Base-by-base conservation (phyloP, 2,329 filamentous ascomycete species). In the Sphaerulina vaccinii region DNA sequence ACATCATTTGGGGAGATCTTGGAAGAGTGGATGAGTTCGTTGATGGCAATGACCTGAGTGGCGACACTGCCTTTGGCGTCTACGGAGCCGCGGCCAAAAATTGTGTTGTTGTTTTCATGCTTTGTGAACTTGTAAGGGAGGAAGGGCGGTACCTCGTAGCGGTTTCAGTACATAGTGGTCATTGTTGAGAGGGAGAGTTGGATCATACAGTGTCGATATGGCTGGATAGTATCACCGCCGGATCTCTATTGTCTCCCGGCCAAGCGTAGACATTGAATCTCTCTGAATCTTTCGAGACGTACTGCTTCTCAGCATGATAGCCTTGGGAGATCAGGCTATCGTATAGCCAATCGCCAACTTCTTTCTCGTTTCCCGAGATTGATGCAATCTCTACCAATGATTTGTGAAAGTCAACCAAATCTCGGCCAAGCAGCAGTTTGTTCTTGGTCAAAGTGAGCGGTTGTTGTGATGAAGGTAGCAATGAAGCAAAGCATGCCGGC, bases 201-300 rank as follows among this genome's bases (percentile, higher is more conserved):
- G 24, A 27, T 44, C 63, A 75, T 35, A 82, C 82, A 2, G 81
- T 84, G 63, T 96, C 91, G 62, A 95, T 92, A 68, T 96, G 90
- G 51, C 86, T 90, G 1, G 84, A 84, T 1, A 91, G 70, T n/a
- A 90, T 73, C 9, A 88, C 74, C 27, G 77, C 78, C 1, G 84
- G 79, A 8, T 77, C 72, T 32, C 77, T 74, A 13, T 71, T 69
- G 40, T 71, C 67, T 19, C 71, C 72, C 2, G 75, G 71, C 54
- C 81, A 90, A 1, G 90, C 90, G 35, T 91, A 75, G 42, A 96
- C 76, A 64, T 96, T 96, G 75, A 86, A 90, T 36, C 87, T 79
- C 24, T 70, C 67, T 7, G 62, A 62, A 23, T 67, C 54, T 33
- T 72, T 58, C 49, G 72, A 68, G 46, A 73, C 67, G 66, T 75